Conservation (phyloP, 2,329 filamentous ascomycete species). For the Monilinia fructicola region DNA sequence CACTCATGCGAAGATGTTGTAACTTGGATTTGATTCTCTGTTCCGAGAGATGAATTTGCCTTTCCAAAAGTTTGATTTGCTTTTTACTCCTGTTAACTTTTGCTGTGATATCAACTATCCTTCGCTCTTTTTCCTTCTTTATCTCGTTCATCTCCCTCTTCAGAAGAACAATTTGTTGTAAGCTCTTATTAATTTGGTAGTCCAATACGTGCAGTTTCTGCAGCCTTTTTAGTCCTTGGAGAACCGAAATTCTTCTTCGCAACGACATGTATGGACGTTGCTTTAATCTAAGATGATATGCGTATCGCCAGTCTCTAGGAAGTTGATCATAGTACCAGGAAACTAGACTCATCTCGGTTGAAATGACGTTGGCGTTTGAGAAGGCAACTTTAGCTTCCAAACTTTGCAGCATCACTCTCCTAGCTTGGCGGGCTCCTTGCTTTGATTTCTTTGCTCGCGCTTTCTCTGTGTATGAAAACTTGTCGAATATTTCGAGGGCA, state of each 20-base stretch:
- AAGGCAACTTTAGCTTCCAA: slow-evolving; percentile 15
- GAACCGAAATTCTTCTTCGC: slow-evolving; percentile 8
- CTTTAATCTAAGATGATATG: slow-evolving; percentile 12
- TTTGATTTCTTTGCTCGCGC: slow-evolving; percentile 7
- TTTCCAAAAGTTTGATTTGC: background rate
- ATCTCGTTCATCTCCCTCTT: background rate
- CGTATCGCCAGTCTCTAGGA: slow-evolving; percentile 13
- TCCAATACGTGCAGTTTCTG: slow-evolving; percentile 10
- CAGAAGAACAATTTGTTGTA: background rate
- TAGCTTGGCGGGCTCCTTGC: background rate
- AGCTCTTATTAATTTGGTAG: background rate
- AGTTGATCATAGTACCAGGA: slow-evolving; percentile 16
- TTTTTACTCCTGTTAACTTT: background rate
- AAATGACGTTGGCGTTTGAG: background rate
- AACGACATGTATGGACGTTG: slow-evolving; percentile 12
- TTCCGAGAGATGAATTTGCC: background rate
- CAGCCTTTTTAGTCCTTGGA: background rate
- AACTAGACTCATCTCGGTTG: slow-evolving; percentile 5
- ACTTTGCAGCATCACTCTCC: slow-evolving; percentile 20
- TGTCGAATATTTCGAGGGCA: slow-evolving; percentile 12
- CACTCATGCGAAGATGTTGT: background rate
- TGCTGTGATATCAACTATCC: background rate
- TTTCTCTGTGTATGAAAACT: slow-evolving; percentile 9
- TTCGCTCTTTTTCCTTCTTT: background rate
- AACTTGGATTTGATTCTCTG: background rate